Conservation (phyloP, 2,329 filamentous ascomycete species). For the Beauveria rudraprayagi region DNA sequence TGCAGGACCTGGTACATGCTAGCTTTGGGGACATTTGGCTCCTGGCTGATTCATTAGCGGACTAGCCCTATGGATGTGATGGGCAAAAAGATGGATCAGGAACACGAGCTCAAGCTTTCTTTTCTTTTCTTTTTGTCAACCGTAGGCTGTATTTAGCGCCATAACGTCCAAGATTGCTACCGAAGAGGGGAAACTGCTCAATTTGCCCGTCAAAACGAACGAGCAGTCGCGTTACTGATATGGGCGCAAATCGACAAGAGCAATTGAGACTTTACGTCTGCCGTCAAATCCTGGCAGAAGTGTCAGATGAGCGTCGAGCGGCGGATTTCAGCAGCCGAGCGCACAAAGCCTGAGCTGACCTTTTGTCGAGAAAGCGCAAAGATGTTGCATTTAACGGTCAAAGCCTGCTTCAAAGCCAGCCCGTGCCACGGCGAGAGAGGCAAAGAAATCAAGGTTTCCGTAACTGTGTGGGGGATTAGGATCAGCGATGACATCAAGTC, state of each 20-base stretch:
- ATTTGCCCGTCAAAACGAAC: not conserved
- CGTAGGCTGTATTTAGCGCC: not conserved
- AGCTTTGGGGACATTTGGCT: not conserved
- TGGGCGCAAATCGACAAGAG: not conserved
- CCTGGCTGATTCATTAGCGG: not conserved
- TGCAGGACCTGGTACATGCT: not conserved
- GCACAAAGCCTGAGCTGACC: not conserved
- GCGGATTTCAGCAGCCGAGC: not conserved
- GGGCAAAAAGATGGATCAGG: not conserved
- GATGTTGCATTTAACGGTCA: not conserved
- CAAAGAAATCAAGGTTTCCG: slow-evolving; percentile 1
- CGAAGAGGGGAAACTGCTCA: not conserved
- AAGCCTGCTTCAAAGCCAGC: not conserved
- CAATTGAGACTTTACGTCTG: not conserved
- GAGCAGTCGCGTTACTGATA: not conserved
- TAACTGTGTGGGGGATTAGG: not conserved
- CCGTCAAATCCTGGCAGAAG: not conserved
- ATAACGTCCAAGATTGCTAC: not conserved
- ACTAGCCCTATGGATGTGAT: not conserved
- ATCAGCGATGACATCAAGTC: not conserved
- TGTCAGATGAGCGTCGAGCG: not conserved
- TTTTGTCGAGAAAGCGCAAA: not conserved
- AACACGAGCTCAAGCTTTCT: not conserved
- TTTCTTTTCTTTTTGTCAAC: not conserved
- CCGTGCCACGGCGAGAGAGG: not conserved